Conservation (phyloP, 2,329 filamentous ascomycete species). For the Arthrinium puccinioides region DNA sequence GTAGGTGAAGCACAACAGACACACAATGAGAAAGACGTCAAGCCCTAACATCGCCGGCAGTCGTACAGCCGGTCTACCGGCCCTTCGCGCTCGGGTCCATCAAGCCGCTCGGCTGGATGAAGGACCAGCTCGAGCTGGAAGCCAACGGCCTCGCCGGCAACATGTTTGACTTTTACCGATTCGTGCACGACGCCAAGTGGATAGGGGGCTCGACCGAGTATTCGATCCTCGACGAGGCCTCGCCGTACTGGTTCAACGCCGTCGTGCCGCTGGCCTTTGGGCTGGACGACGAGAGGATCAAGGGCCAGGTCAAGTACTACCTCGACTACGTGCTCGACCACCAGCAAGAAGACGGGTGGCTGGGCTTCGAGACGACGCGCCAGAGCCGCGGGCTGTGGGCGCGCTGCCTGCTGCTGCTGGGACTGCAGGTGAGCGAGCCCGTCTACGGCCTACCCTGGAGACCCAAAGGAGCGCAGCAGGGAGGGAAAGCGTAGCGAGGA, state of each 20-base stretch:
- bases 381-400: constrained; percentile 44
- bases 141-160: constrained; percentile 20
- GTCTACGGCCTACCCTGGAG: too few relatives aligned
- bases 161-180: constrained; percentile 47
- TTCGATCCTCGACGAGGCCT: constrained; percentile 43
- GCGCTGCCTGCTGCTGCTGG: constrained; percentile 41
- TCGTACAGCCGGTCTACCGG: constrained; percentile 20
- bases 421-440: constrained; percentile 29
- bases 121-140: constrained; percentile 16
- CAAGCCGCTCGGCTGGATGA: constrained; percentile 21
- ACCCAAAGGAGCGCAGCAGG: too few relatives aligned
- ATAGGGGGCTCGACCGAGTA: constrained; percentile 44
- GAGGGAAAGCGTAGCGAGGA: too few relatives aligned
- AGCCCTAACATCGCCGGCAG: too few relatives aligned
- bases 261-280: constrained; percentile 48
- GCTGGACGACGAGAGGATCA: constrained; percentile 39
- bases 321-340: constrained; percentile 39
- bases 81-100: constrained; percentile 18
- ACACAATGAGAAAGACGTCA: too few relatives aligned
- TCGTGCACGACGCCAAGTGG: constrained; percentile 43
- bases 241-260: constrained; percentile 52
- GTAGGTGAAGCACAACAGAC: too few relatives aligned
- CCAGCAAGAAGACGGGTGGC: constrained; percentile 48
- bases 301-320: constrained; percentile 36
- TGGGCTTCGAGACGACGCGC: constrained; percentile 41